phyloP scores from a whole-genome alignment of 176 grass and related monocot genomes.

The Alloteropsis semialata region DNA sequence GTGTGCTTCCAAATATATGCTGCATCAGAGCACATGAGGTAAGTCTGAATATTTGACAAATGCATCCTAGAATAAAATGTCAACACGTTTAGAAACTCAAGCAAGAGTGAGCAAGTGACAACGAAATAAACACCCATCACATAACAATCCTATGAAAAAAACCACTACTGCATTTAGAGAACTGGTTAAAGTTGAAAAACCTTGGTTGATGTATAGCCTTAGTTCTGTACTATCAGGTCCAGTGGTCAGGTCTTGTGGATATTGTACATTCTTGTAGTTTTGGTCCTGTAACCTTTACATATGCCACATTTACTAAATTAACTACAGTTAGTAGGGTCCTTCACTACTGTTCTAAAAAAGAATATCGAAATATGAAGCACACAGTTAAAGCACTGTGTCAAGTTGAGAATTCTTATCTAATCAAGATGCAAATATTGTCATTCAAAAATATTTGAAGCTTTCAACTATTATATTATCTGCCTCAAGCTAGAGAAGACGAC shows the following conservation, averaged over 20 bases:
- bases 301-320: not conserved
- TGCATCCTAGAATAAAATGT: slow-evolving; percentile 7
- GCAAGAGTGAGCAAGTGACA: not conserved
- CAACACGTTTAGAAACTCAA: not conserved
- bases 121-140: not conserved
- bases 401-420: not conserved
- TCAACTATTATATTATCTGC: slow-evolving; percentile 14
- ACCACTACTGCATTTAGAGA: not conserved
- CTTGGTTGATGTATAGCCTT: not conserved
- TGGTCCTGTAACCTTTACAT: not conserved
- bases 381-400: slow-evolving; percentile 7
- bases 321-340: not conserved
- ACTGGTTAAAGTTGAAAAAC: not conserved
- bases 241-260: not conserved
- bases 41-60: slow-evolving; percentile 7
- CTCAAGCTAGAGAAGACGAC: not conserved
- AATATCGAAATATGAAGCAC: not conserved
- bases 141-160: not conserved
- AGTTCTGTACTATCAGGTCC: not conserved
- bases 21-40: slow-evolving; percentile 46
- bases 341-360: not conserved
- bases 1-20: slow-evolving; percentile 87
- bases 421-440: slow-evolving; percentile 6
- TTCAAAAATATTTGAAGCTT: not conserved
- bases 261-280: not conserved